Percentiles rank a stretch among this genome's conserved stretches.
phyloP scores from a whole-genome alignment of 108 stramenopile genomes.

The Fragilaria crotonensis region DNA sequence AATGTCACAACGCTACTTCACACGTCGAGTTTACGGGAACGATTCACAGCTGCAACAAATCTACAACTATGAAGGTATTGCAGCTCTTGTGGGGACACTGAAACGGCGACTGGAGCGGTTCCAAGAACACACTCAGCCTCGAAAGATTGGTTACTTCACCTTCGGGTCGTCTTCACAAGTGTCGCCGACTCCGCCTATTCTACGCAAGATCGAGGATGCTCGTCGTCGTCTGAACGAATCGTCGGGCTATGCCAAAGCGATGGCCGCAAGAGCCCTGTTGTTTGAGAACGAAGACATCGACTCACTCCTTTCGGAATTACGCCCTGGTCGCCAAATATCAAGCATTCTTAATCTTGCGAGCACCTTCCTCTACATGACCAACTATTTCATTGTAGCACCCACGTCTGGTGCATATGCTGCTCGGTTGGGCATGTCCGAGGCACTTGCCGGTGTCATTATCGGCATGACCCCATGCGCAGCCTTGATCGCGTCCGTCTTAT shows the following conservation, averaged over 20 bases:
- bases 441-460: conserved; percentile 79
- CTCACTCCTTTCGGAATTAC: conserved; percentile 1
- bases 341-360: conserved; percentile 76
- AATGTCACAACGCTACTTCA: conserved; percentile 3
- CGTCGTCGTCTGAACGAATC: conserved; percentile 1
- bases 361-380: conserved; percentile 88
- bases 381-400: conserved; percentile 92
- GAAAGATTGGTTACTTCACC: not conserved
- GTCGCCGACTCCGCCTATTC: not conserved
- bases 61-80: conserved; percentile 23
- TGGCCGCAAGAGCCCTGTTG: not conserved
- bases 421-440: conserved; percentile 59
- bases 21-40: conserved; percentile 6
- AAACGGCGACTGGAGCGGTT: conserved; percentile 3
- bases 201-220: conserved; percentile 3
- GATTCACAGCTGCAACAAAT: conserved; percentile 27
- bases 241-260: not conserved
- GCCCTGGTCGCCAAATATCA: conserved; percentile 9
- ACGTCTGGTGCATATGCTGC: conserved; percentile 75
- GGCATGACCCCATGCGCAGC: conserved; percentile 89
- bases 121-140: not conserved
- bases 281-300: conserved; percentile 11
- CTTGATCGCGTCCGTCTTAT: conserved; percentile 64
- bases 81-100: conserved; percentile 27
- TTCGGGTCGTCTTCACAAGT: not conserved